Evolutionary conservation across 2,329 filamentous ascomycete genomes (phyloP).

Genomic region (Penicillium sclerotiorum): DNA sequence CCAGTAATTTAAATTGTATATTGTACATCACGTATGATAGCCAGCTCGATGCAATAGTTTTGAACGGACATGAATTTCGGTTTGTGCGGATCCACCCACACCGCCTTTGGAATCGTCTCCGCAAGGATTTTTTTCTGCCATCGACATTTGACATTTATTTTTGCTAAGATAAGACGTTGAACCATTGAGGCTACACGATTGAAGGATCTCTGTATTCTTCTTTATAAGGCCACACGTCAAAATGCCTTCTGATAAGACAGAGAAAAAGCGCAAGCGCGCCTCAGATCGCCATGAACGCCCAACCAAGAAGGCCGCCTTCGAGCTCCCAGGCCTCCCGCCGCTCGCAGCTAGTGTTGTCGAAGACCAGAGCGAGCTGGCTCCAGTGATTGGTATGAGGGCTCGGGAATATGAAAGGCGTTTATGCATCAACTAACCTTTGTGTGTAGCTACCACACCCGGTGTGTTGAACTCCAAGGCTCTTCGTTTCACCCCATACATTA

Average conservation of each 20-base stretch:
- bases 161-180: slow-evolving; percentile 12
- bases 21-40: background rate
- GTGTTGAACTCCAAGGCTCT: slow-evolving; percentile 34
- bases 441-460: slow-evolving; percentile 39
- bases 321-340: slow-evolving; percentile 39
- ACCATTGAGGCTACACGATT: slow-evolving; percentile 12
- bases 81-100: slow-evolving; percentile 23
- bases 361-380: slow-evolving; percentile 51
- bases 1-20: background rate
- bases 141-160: slow-evolving; percentile 25
- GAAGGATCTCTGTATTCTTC: slow-evolving; percentile 5
- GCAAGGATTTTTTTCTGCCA: slow-evolving; percentile 29
- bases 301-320: slow-evolving; percentile 52
- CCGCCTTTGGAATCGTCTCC: slow-evolving; percentile 29
- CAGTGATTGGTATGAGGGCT: slow-evolving; percentile 50
- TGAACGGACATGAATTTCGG: slow-evolving; percentile 15
- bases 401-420: background rate
- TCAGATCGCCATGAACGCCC: slow-evolving; percentile 48
- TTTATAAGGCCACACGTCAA: slow-evolving; percentile 4
- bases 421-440: no score
- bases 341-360: slow-evolving; percentile 51
- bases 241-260: slow-evolving; percentile 39
- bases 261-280: slow-evolving; percentile 57
- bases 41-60: no score
- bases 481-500: slow-evolving; percentile 47